phyloP scores from a whole-genome alignment of 805 yeast species.

The Danielia reshetovae region DNA sequence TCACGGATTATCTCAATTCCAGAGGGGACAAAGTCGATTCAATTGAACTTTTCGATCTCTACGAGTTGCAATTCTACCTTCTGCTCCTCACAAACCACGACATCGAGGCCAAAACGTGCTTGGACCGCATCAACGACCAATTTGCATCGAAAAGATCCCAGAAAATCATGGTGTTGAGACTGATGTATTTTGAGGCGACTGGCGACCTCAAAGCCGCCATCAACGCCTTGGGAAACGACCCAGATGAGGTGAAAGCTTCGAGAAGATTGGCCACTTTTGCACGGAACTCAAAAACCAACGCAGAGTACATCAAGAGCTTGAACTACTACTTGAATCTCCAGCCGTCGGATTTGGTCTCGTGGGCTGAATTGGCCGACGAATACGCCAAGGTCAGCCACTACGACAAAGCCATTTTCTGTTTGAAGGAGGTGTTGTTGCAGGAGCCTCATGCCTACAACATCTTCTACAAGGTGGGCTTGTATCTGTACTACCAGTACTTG shows the following conservation, averaged over 20 bases:
- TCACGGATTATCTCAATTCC: slow-evolving; percentile 30
- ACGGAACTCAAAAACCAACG: slow-evolving; percentile 16
- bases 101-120: slow-evolving; percentile 61
- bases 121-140: slow-evolving; percentile 64
- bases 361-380: slow-evolving; percentile 73
- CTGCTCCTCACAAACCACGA: slow-evolving; percentile 60
- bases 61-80: slow-evolving; percentile 71
- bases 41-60: slow-evolving; percentile 49
- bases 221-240: slow-evolving; percentile 22
- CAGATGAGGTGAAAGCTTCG: slow-evolving; percentile 35
- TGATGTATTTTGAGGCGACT: slow-evolving; percentile 55
- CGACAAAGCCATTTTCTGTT: slow-evolving; percentile 61
- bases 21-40: slow-evolving; percentile 34
- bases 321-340: slow-evolving; percentile 52
- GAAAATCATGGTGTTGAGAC: slow-evolving; percentile 51
- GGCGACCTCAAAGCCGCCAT: slow-evolving; percentile 32
- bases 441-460: slow-evolving; percentile 69
- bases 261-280: slow-evolving; percentile 33
- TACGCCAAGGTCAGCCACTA: slow-evolving; percentile 60
- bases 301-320: slow-evolving; percentile 51
- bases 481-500: slow-evolving; percentile 29
- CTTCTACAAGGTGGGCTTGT: slow-evolving; percentile 56
- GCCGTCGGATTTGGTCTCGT: slow-evolving; percentile 73
- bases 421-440: slow-evolving; percentile 65
- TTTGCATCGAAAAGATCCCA: slow-evolving; percentile 56